Evolutionary conservation across 2,329 filamentous ascomycete species (phyloP).

Genomic region (Geoglossum cookeanum): DNA sequence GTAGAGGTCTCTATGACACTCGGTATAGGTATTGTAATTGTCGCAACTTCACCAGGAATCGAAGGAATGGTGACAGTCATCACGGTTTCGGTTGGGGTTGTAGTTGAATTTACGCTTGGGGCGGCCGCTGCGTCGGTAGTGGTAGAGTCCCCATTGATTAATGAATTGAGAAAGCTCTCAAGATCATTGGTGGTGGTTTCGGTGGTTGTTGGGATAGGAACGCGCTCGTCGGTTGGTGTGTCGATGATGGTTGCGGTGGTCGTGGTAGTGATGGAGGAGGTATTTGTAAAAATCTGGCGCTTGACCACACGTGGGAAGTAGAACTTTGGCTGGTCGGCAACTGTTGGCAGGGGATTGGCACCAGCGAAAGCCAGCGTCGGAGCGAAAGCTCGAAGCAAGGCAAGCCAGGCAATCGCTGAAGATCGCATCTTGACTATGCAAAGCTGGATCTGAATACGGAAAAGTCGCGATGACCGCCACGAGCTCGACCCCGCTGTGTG

Average conservation of each 20-base stretch:
- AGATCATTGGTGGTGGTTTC: neutral
- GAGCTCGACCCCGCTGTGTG: neutral
- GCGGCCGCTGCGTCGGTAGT: neutral
- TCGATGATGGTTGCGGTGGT: neutral
- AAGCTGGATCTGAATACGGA: neutral
- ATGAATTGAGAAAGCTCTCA: neutral
- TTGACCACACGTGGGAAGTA: conserved; percentile 4
- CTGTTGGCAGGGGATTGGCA: neutral
- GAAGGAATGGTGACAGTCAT: neutral
- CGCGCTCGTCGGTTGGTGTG: neutral
- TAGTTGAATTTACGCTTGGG: neutral
- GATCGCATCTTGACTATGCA: neutral
- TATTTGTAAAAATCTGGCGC: neutral
- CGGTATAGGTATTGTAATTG: neutral
- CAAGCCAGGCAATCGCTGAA: neutral
- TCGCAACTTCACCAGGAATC: neutral
- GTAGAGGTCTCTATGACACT: neutral
- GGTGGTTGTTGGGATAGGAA: neutral
- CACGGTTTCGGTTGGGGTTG: neutral
- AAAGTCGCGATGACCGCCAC: neutral
- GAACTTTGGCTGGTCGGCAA: neutral
- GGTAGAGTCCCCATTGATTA: neutral
- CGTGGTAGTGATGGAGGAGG: neutral
- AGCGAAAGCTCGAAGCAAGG: neutral
- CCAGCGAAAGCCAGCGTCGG: neutral